Percentiles rank a stretch among this genome's conserved stretches.
Evolutionary conservation across 164 flowering plant genomes (phyloP).

Genomic region (Vitis amurensis): DNA sequence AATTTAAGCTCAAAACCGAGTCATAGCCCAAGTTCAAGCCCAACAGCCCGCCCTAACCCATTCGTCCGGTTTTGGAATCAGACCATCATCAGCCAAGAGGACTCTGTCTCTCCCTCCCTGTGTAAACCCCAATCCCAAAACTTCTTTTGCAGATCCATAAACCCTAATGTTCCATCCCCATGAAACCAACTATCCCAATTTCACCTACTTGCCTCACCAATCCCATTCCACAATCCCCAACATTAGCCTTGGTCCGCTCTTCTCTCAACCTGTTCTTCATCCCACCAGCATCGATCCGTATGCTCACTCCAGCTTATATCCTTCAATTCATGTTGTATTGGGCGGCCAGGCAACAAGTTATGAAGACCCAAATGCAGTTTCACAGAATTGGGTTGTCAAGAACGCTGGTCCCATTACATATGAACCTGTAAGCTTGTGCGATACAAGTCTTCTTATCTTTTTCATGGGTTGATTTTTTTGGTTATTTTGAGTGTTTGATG

Average conservation of each 20-base stretch:
- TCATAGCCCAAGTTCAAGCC: no score
- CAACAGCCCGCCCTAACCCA: no score
- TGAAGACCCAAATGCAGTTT: constrained; percentile 13
- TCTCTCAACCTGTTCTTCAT: constrained; percentile 1
- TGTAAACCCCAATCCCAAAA: not conserved
- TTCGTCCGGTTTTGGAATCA: no score
- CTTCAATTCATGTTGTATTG: constrained; percentile 4
- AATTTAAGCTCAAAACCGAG: no score
- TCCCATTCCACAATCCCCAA: not conserved
- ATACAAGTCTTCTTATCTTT: not conserved
- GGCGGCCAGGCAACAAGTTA: not conserved
- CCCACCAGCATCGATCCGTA: constrained; percentile 13
- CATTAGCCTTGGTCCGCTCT: not conserved
- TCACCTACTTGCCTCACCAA: constrained; percentile 6
- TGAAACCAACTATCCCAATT: not conserved
- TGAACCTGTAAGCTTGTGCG: constrained; percentile 8
- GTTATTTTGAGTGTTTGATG: not conserved
- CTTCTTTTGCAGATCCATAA: not conserved
- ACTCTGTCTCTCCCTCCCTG: no score
- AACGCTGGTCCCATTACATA: constrained; percentile 8
- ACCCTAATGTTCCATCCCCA: constrained; percentile 2
- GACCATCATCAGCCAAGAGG: no score
- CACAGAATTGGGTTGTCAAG: constrained; percentile 7
- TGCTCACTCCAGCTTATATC: not conserved
- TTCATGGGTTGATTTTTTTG: not conserved